A percentile compares a stretch with the other conserved stretches of the same genome.
These are phyloP conservation scores for Arabidopsis hybrid DNA, from an alignment of 441 rosid species.

Conservation along the genomic window DNA sequence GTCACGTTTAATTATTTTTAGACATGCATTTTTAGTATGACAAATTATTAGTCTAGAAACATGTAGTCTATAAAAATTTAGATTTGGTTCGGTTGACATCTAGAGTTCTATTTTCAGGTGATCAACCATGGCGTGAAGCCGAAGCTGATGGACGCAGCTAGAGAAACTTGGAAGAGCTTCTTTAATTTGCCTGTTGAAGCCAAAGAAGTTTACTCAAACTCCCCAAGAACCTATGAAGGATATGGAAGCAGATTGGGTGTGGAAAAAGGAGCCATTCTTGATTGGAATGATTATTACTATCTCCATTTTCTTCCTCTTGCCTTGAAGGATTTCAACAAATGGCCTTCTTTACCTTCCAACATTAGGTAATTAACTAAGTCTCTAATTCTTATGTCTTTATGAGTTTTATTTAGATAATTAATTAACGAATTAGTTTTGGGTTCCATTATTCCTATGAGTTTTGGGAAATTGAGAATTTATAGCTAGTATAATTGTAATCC, in stretches of 20 bases:
- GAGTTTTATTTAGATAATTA: not conserved
- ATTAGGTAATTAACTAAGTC: constrained; percentile 54
- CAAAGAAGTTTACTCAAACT: constrained; percentile 67
- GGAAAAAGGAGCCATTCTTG: constrained; percentile 81
- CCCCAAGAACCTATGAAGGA: constrained; percentile 82
- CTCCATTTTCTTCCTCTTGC: constrained; percentile 69
- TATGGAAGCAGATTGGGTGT: constrained; percentile 86
- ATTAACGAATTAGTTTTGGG: not conserved
- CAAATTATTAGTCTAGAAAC: not conserved
- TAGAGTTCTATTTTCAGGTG: constrained; percentile 48
- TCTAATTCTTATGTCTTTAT: not conserved
- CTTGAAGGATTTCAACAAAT: constrained; percentile 66
- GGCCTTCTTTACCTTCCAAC: constrained; percentile 66
- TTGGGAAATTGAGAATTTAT: not conserved
- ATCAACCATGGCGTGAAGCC: constrained; percentile 77
- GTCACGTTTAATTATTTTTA: not conserved
- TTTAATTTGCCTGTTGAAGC: constrained; percentile 66
- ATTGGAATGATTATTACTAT: constrained; percentile 85
- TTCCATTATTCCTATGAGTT: not conserved
- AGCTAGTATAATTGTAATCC: not conserved
- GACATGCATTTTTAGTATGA: not conserved
- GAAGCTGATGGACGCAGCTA: constrained; percentile 61
- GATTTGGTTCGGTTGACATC: constrained; percentile 5
- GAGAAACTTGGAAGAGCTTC: constrained; percentile 65
- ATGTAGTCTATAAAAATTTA: not conserved